A percentile compares a stretch with the other conserved stretches of the same genome.
Conservation (phyloP, 306 rosid species). For the Alnus rubra region DNA sequence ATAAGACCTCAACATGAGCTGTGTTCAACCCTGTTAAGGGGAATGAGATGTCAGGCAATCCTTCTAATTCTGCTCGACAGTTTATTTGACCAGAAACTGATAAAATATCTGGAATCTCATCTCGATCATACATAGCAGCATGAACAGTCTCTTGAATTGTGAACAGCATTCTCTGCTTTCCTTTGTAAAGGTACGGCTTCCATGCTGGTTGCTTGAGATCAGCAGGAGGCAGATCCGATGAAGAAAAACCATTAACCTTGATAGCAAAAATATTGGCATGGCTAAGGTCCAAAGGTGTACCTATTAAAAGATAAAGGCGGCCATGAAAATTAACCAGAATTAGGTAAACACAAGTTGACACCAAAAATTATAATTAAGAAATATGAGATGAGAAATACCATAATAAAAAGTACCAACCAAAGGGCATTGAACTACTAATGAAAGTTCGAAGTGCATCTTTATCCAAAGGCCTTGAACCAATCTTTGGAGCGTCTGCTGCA, state of each 20-base stretch:
- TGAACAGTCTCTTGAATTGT: constrained; percentile 77
- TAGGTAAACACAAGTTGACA: constrained; percentile 28
- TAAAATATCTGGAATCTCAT: constrained; percentile 84
- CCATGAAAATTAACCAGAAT: constrained; percentile 28
- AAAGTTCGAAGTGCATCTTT: constrained; percentile 87
- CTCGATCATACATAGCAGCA: constrained; percentile 91
- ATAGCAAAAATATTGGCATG: constrained; percentile 68
- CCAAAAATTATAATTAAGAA: constrained; percentile 24
- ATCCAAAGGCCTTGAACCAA: constrained; percentile 70
- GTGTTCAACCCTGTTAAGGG: constrained; percentile 65
- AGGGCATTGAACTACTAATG: constrained; percentile 92
- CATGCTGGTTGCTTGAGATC: constrained; percentile 97
- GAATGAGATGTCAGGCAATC: constrained; percentile 93
- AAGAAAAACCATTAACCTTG: constrained; percentile 78
- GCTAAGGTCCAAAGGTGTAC: constrained; percentile 93
- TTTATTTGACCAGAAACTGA: constrained; percentile 89
- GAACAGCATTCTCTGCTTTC: constrained; percentile 79
- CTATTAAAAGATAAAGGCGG: constrained; percentile 40
- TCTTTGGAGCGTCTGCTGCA: constrained; percentile 60
- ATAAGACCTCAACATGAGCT: constrained; percentile 62
- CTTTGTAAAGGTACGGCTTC: constrained; percentile 92
- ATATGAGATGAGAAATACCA: constrained; percentile 59
- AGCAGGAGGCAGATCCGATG: constrained; percentile 74
- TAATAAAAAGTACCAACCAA: constrained; percentile 89
- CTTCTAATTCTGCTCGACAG: constrained; percentile 90